Evolutionary conservation across 176 grass and related monocot species (phyloP).

Genomic region (Luzula sylvatica): DNA sequence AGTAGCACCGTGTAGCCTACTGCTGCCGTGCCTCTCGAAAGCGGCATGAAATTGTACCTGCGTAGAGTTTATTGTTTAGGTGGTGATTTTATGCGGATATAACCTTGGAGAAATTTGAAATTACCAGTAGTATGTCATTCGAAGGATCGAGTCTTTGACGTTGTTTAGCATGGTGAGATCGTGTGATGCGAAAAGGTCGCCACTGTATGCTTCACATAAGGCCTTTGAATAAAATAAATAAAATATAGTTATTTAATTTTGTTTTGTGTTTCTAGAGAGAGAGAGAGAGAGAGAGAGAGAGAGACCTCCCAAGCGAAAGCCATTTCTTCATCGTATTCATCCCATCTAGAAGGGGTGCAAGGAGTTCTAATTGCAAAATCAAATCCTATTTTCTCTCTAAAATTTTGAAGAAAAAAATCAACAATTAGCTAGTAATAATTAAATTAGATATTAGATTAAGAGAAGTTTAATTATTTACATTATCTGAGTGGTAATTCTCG

Average conservation of each 20-base stretch:
- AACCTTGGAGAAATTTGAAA: neutral
- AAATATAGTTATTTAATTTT: neutral
- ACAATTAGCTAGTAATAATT: neutral
- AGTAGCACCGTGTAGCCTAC: constrained; percentile 73
- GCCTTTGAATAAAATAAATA: constrained; percentile 33
- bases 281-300: neutral
- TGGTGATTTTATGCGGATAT: neutral
- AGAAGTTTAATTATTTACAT: constrained; percentile 33
- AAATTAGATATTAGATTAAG: neutral
- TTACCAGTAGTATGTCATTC: constrained; percentile 96
- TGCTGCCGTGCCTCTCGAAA: constrained; percentile 76
- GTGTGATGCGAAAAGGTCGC: constrained; percentile 49
- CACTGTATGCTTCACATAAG: constrained; percentile 63
- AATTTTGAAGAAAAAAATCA: neutral
- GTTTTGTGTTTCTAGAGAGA: neutral
- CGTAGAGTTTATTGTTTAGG: constrained; percentile 2
- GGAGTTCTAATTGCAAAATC: constrained; percentile 96
- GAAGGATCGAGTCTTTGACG: constrained; percentile 59
- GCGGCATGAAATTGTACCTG: constrained; percentile 99
- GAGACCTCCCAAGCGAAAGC: constrained; percentile 87
- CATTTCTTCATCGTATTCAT: constrained; percentile 91
- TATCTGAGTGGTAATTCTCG: constrained; percentile 86
- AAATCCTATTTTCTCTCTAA: constrained; percentile 77
- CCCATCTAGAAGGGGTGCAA: constrained; percentile 94
- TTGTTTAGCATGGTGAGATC: constrained; percentile 47